Evolutionary conservation across 2,329 filamentous ascomycete genomes (phyloP).

Genomic region (Apiospora malaysiana): DNA sequence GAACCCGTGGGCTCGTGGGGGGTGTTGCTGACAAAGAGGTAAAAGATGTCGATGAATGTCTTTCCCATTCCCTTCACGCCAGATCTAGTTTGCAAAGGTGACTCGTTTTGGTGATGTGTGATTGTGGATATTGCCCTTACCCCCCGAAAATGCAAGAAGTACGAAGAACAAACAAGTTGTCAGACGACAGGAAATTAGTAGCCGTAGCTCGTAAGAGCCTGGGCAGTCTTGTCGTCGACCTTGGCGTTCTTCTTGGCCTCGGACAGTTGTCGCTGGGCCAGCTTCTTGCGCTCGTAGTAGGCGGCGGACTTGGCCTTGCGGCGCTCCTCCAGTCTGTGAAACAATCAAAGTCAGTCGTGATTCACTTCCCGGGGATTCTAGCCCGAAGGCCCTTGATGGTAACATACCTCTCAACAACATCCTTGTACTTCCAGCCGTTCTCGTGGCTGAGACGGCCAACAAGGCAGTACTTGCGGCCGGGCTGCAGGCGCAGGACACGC

Average conservation of each 20-base stretch:
- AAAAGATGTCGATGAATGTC: constrained; percentile 36
- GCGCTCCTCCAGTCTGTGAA: constrained; percentile 90
- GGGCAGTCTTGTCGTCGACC: constrained; percentile 84
- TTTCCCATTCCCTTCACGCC: constrained; percentile 41
- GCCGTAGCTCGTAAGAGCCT: constrained; percentile 87
- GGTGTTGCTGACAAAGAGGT: constrained; percentile 36
- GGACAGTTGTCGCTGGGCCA: constrained; percentile 84
- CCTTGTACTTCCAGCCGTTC: constrained; percentile 99
- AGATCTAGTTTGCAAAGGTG: constrained; percentile 43
- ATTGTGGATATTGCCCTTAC: constrained; percentile 35
- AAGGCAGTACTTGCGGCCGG: constrained; percentile 99
- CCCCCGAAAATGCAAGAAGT: constrained; percentile 37
- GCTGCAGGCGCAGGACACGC: constrained; percentile 94
- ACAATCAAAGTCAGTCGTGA: constrained; percentile 28
- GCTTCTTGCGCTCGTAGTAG: constrained; percentile 99
- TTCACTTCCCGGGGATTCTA: not conserved
- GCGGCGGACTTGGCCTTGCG: constrained; percentile 99
- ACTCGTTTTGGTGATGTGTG: constrained; percentile 34
- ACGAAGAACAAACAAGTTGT: constrained; percentile 32
- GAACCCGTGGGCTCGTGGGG: constrained; percentile 34
- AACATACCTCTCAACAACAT: constrained; percentile 94
- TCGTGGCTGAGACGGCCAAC: constrained; percentile 97
- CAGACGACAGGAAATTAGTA: constrained; percentile 66
- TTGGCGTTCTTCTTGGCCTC: constrained; percentile 93
- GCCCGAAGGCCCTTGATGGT: constrained; percentile 20